Evolutionary conservation across 2,329 filamentous ascomycete species (phyloP), one percentile per base, ranked within the genome.

Genomic region (Sporothrix humicola): DNA sequence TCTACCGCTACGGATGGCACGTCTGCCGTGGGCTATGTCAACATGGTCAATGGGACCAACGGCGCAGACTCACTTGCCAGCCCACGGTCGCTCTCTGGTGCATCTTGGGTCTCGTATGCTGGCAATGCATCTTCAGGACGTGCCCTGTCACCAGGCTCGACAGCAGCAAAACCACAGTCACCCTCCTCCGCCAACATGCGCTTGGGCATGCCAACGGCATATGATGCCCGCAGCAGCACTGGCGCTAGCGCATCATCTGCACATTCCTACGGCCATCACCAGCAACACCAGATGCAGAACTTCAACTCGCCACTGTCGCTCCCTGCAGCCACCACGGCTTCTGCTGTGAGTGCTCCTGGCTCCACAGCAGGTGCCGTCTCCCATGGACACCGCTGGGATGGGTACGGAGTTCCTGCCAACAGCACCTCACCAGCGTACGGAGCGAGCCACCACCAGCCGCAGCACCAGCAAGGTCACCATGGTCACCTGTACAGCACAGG

Each of bases 51-150:
- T 48, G 79, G 75, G 9, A 59, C 73, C 20, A 77, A 83, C 76
- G 84, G 87, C 58, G 82, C 85, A 59, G 86, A 88, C 61, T 81
- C 84, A 4, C 83, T 89, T 44, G 82, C 86, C 0, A 89, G 87
- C 9, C 87, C 87, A 0, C 82, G 87, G 1, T 87, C 87, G 1
- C 80, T 89, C 2, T 83, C 85, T 0, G 85, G 83, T 0, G 81
- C 84, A 3, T 80, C 85, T 1, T 89, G 87, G 87, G 81, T 15
- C 77, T 73, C 76, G 2, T 77, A 77, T 48, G 37, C 75, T 0
- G 72, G 74, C 3, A 74, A 72, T 10, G 42, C 70, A 1, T 69
- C 81, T 1, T 76, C 81, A 1, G 79, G 79, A 8, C 84, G 86
- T n/a, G 82, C 85, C 0, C 79, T 89, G 58, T 86, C 84, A 0